Evolutionary conservation across 2,329 filamentous ascomycete species (phyloP).

Genomic region (Fusarium keratoplasticum): DNA sequence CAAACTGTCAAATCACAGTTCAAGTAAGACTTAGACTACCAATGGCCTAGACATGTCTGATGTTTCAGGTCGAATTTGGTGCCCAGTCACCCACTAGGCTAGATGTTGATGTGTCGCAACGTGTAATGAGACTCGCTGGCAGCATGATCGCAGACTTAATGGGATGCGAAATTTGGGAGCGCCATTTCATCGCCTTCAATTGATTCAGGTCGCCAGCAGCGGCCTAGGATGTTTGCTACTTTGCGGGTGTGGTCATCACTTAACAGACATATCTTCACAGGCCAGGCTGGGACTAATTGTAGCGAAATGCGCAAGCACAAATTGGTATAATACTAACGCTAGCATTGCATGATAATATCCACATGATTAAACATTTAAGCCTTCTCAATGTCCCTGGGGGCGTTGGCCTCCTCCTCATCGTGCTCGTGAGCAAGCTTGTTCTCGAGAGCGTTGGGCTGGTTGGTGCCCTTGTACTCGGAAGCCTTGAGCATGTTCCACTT

Average conservation of each 20-base stretch:
- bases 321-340: background rate
- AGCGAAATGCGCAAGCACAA: background rate
- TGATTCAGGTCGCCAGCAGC: background rate
- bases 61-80: background rate
- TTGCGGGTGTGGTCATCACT: background rate
- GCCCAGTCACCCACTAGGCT: background rate
- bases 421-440: constrained; percentile 43
- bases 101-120: background rate
- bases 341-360: background rate
- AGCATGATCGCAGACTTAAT: background rate
- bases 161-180: background rate
- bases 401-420: constrained; percentile 19
- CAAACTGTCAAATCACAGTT: background rate
- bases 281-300: background rate
- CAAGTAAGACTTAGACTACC: background rate
- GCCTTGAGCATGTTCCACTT: constrained; percentile 71
- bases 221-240: background rate
- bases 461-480: constrained; percentile 55
- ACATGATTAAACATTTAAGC: constrained; percentile 13
- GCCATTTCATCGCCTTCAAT: background rate
- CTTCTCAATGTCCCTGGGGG: constrained; percentile 37
- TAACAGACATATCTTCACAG: background rate
- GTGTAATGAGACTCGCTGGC: background rate
- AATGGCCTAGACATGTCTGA: background rate
- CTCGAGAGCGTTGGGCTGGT: constrained; percentile 51